Percentiles rank a stretch among this genome's conserved stretches.
Conservation (phyloP, 2,329 filamentous ascomycete genomes). For the Sarocladiaceae sp. region DNA sequence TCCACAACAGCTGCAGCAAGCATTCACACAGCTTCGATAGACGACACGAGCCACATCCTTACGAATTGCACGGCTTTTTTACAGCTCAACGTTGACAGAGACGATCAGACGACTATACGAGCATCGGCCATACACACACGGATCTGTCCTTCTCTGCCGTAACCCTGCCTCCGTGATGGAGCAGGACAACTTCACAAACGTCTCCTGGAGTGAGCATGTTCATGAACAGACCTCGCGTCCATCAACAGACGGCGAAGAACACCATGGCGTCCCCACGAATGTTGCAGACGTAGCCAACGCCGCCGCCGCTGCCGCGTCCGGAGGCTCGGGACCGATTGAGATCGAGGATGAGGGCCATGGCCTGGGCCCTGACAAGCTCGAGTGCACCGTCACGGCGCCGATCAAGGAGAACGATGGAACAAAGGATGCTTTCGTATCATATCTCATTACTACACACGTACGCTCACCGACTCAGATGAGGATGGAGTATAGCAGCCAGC, state of each 20-base stretch:
- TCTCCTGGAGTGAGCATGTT: constrained; percentile 66
- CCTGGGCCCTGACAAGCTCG: constrained; percentile 66
- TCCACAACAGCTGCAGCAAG: too few relatives aligned
- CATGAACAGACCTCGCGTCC: constrained; percentile 28
- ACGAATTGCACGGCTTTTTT: too few relatives aligned
- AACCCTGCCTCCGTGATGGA: constrained; percentile 34
- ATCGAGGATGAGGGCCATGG: constrained; percentile 48
- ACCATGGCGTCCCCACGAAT: constrained; percentile 13
- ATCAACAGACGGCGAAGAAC: constrained; percentile 23
- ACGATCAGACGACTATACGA: too few relatives aligned
- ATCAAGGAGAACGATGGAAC: constrained; percentile 95
- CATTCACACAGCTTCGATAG: too few relatives aligned
- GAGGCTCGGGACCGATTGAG: constrained; percentile 2
- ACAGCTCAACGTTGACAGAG: too few relatives aligned
- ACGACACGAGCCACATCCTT: too few relatives aligned
- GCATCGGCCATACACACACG: too few relatives aligned
- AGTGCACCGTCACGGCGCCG: constrained; percentile 76
- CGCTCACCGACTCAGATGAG: constrained; percentile 11
- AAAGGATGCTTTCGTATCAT: constrained; percentile 94
- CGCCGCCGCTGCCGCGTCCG: constrained; percentile 18
- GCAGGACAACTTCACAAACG: constrained; percentile 71
- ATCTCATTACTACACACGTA: constrained; percentile 86
- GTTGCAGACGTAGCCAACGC: constrained; percentile 7
- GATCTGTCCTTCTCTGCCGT: constrained; percentile 2
- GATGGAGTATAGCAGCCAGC: too few relatives aligned